These are phyloP conservation scores for Chlamydomonas applanata DNA, from an alignment of 139 green algal genomes.

Conservation along the genomic window DNA sequence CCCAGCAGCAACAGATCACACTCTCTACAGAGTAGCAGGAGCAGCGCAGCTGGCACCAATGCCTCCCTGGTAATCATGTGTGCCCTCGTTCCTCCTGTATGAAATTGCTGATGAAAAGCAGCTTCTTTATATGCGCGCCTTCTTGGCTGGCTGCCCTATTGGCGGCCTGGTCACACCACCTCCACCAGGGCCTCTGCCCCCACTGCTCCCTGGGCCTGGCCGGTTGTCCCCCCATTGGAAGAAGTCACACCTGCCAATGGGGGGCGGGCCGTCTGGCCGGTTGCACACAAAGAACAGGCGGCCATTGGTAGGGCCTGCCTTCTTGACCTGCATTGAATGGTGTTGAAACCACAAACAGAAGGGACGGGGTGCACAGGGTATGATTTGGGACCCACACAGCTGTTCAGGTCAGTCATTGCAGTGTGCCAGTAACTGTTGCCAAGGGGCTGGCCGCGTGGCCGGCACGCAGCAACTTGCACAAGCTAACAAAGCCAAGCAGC, in stretches of 20 bases:
- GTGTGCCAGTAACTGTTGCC: neutral
- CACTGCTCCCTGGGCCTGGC: neutral
- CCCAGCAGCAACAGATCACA: no score
- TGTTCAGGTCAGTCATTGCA: neutral
- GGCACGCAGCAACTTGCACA: no score
- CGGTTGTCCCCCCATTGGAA: slow-evolving; percentile 45
- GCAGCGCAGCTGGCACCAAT: no score
- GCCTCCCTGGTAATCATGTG: no score
- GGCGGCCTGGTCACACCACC: neutral
- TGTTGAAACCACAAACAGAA: neutral
- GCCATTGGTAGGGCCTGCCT: neutral
- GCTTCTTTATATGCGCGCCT: no score
- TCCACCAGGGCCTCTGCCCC: neutral
- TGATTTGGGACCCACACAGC: no score
- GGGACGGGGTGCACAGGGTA: no score
- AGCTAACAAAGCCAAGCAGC: no score
- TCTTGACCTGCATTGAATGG: slow-evolving; percentile 1
- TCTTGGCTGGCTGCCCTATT: neutral
- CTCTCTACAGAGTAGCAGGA: no score
- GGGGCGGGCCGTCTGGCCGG: slow-evolving; percentile 42
- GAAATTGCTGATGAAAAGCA: no score
- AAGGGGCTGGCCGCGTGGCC: no score
- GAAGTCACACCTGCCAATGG: slow-evolving; percentile 47
- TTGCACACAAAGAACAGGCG: slow-evolving; percentile 52
- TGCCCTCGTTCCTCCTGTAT: no score